Base-by-base conservation (phyloP, 2,329 filamentous ascomycete species). In the Pseudogymnoascus sp. region DNA sequence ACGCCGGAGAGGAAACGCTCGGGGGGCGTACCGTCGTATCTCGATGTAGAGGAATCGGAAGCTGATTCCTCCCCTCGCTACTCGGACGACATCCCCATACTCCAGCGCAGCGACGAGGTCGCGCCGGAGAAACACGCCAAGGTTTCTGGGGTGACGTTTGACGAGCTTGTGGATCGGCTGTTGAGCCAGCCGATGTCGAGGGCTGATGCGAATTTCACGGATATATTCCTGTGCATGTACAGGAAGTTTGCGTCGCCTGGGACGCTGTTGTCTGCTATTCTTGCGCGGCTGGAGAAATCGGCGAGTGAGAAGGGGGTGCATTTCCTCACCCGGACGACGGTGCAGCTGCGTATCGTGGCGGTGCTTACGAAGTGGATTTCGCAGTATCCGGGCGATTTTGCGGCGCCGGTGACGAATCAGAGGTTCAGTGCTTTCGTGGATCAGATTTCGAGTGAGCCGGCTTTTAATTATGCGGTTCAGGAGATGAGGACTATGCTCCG, bases 371-470 rank as follows among this genome's bases (percentile, higher is more conserved):
- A 90, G 72, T 99, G 94, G 94, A 87, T 96, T 1, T 86, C 87
- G 13, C 79, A 87, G 45, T 97, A 97, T 73, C 92, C 94, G 0
- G 93, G 92, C 13, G 94, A 99, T 74, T 96, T 97, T 78, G 92
- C 92, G 1, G 86, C 88, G 65, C 82, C 87, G 1, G 82, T 82
- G 21, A 95, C 91, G 1, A 85, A 87, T 66, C 84, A 82, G 66
- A 85, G 83, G 33, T 78, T 97, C 39, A 84, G 87, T 59, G 85
- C 86, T 25, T 94, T 99, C 69, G 87, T 96, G 36, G 76, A 79
- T 15, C 82, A 87, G 40, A 77, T 97, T n/a, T 83, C 89, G 21
- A 83, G 82, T 4, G 89, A 90, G 65, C 87, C 90, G 8, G 88
- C 95, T 59, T 96, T 95, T 74, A 86, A 89, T 18, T 86, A 90